These are phyloP conservation scores for Epichloe scottii DNA, from an alignment of 2,329 filamentous ascomycete genomes.

Conservation along the genomic window DNA sequence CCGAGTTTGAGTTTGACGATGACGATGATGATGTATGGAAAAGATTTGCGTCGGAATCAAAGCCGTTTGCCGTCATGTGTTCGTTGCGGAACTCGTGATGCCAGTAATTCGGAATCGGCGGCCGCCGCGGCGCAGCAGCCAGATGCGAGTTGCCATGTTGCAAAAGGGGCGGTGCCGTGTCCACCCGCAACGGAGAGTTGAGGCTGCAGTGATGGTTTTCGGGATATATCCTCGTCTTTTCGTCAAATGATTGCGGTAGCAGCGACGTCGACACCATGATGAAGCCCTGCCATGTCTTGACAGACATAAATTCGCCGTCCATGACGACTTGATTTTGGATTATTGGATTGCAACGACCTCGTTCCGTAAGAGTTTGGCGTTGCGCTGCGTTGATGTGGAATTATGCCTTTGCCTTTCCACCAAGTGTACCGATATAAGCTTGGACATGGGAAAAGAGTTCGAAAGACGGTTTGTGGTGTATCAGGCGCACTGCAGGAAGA, in stretches of 20 bases:
- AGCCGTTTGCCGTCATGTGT: not conserved
- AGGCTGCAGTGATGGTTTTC: not conserved
- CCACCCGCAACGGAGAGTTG: not conserved
- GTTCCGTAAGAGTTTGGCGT: too few relatives aligned
- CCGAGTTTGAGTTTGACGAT: not conserved
- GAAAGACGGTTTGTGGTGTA: too few relatives aligned
- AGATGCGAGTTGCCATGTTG: not conserved
- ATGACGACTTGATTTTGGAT: not conserved
- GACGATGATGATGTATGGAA: not conserved
- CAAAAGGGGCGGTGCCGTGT: not conserved
- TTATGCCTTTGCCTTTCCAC: too few relatives aligned
- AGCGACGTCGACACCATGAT: constrained; percentile 4
- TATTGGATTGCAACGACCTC: too few relatives aligned
- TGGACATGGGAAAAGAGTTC: too few relatives aligned
- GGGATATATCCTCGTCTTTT: constrained; percentile 1
- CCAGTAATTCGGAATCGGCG: constrained; percentile 4
- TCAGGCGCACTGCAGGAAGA: too few relatives aligned
- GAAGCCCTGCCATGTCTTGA: constrained; percentile 5
- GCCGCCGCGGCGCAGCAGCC: not conserved
- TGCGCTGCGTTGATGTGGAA: too few relatives aligned
- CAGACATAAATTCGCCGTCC: constrained; percentile 3
- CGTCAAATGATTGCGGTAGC: constrained; percentile 1
- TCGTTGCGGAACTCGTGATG: not conserved
- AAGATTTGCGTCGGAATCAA: not conserved
- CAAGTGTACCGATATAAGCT: too few relatives aligned